These are phyloP conservation scores for Penicillium sp. DNA, from an alignment of 2,329 filamentous ascomycete genomes.

Conservation along the genomic window DNA sequence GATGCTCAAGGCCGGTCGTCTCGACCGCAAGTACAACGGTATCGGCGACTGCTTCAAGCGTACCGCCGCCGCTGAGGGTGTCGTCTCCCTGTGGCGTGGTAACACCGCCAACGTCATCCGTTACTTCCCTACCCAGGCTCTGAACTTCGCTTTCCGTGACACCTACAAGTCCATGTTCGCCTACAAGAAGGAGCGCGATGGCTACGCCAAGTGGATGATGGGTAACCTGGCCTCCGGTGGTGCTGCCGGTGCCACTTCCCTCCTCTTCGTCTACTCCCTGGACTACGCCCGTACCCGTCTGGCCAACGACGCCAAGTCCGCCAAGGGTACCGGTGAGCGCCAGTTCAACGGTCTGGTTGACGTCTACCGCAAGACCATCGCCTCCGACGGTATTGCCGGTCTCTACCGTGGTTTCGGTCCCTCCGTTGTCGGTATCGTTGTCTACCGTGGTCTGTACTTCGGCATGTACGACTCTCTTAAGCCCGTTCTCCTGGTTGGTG, in stretches of 20 bases:
- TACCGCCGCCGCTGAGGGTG: conserved; percentile 85
- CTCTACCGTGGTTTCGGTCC: conserved; percentile 99
- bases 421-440: conserved; percentile 96
- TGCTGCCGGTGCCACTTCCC: conserved; percentile 99
- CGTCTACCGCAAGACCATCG: conserved; percentile 99
- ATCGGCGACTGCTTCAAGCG: conserved; percentile 94
- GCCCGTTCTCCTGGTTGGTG: conserved; percentile 89
- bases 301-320: conserved; percentile 99
- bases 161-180: conserved; percentile 99
- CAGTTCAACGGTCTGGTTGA: conserved; percentile 99
- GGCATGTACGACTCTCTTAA: conserved; percentile 99
- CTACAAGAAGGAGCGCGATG: conserved; percentile 99
- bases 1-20: conserved; percentile 98
- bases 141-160: conserved; percentile 99
- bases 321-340: conserved; percentile 89
- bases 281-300: conserved; percentile 99
- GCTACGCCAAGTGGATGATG: conserved; percentile 97
- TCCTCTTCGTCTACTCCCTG: conserved; percentile 99
- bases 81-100: conserved; percentile 95
- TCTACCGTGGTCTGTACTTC: conserved; percentile 99
- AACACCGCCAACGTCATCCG: conserved; percentile 99
- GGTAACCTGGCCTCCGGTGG: conserved; percentile 99
- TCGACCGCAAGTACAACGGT: conserved; percentile 92
- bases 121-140: conserved; percentile 99
- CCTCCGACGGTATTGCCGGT: conserved; percentile 97